Conservation (phyloP, 768 basidiomycete genomes). For the Phanerochaete carnosa region DNA sequence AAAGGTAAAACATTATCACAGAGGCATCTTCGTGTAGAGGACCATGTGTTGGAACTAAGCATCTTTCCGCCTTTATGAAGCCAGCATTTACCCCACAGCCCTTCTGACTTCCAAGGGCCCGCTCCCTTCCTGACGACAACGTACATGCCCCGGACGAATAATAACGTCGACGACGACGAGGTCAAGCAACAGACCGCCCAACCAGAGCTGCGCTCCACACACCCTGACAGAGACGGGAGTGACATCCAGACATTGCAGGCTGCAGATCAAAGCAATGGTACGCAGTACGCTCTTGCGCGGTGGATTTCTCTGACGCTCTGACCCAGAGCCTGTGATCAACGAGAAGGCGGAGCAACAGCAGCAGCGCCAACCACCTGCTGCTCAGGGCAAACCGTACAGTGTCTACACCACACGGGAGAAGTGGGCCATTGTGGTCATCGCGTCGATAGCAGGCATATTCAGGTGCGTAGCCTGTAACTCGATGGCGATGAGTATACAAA, state of each 20-base stretch:
- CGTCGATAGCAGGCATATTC: slow-evolving; percentile 58
- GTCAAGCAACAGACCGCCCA: neutral
- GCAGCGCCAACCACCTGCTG: neutral
- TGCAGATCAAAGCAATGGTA: too few species aligned
- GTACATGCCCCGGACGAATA: neutral
- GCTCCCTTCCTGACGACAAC: neutral
- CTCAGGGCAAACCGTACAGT: slow-evolving; percentile 30
- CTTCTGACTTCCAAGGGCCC: neutral
- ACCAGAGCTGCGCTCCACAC: neutral
- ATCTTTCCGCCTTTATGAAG: neutral
- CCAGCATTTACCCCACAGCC: neutral
- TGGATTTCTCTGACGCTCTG: neutral
- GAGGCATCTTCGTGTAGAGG: neutral
- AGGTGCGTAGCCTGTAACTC: slow-evolving; percentile 40
- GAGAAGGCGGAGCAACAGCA: neutral
- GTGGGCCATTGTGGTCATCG: slow-evolving; percentile 63
- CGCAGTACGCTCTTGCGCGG: too few species aligned
- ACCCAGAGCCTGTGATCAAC: neutral
- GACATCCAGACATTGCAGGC: neutral
- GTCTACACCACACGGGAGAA: slow-evolving; percentile 57
- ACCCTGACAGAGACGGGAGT: neutral
- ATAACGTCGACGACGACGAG: neutral
- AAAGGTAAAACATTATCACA: neutral
- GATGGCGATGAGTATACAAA: neutral
- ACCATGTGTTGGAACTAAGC: neutral